Base-by-base conservation (phyloP, 2,329 filamentous ascomycete species). In the Colletotrichum incanum region DNA sequence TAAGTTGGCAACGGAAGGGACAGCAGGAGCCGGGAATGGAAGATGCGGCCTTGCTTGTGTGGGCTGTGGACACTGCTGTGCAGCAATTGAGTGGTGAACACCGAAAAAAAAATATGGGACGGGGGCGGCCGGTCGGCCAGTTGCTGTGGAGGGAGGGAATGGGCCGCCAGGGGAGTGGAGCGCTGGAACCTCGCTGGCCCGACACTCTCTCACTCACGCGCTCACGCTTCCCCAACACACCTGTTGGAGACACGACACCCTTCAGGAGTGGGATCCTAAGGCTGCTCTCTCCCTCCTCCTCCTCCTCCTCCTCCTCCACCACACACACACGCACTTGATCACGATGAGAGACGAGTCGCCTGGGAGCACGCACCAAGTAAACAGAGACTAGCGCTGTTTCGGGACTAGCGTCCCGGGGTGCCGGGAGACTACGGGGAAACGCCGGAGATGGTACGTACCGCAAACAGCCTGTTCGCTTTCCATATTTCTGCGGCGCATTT, bases 371-470 rank as follows among this genome's bases (percentile, higher is more conserved):
- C 56, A n/a, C 28, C 54, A 52, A 39, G 52, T 14, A 3, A 4
- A 37, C 26, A 9, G 23, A 45, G 23, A 23, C 65, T 63, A 64
- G 39, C 12, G 39, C 52, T 45, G 45, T 58, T 69, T 20, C 31
- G 28, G 58, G 43, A 20, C 59, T 69, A 69, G 69, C 59, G 69
- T 47, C 37, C 31, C 54, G 60, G 45, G 58, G 28, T 64, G 47
- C 65, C 69, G 69, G 65, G 62, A 69, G 20, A 60, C 69, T n/a
- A 49, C 69, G 65, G 69, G 65, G 65, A 72, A 60, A 69, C 59
- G 47, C 69, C 69, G 69, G 65, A 72, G 59, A 64, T 23, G 52
- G 54, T 69, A 72, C 69, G 59, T 72, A 69, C 39, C 39, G 23
- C 61, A n/a, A 50, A 34, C 47, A 16, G 34, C 41, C 26, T 58